Conservation (phyloP, 768 basidiomycete species). For the Suillus bovinus region DNA sequence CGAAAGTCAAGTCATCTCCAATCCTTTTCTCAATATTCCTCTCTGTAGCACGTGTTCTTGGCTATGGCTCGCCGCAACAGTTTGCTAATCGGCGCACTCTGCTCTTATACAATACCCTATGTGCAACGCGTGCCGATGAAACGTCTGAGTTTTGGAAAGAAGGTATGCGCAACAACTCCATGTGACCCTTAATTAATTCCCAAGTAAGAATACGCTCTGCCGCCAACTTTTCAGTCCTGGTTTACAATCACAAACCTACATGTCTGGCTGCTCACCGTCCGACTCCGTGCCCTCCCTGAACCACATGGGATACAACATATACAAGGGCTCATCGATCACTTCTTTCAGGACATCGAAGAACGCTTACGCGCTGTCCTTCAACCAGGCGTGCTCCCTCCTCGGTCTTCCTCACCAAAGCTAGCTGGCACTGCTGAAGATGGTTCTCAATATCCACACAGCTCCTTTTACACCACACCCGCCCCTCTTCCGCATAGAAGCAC, state of each 20-base stretch:
- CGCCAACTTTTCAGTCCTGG: slow-evolving; percentile 96
- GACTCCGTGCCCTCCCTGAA: slow-evolving; percentile 78
- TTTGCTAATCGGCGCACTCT: slow-evolving; percentile 60
- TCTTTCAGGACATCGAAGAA: slow-evolving; percentile 92
- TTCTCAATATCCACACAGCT: slow-evolving; percentile 22
- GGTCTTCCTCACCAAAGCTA: slow-evolving; percentile 20
- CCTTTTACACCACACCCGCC: slow-evolving; percentile 30
- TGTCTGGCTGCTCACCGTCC: slow-evolving; percentile 86
- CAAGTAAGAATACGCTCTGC: slow-evolving; percentile 71
- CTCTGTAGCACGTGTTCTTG: slow-evolving; percentile 48
- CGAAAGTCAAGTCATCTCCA: slow-evolving; percentile 51
- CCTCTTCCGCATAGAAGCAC: slow-evolving; percentile 25
- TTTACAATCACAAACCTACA: slow-evolving; percentile 93
- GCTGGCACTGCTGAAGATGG: slow-evolving; percentile 21
- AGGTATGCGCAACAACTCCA: slow-evolving; percentile 40
- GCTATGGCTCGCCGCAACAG: slow-evolving; percentile 63
- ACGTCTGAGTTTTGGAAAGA: slow-evolving; percentile 65
- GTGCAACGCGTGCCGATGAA: slow-evolving; percentile 56
- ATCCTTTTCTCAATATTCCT: slow-evolving; percentile 46
- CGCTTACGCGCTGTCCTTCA: slow-evolving; percentile 82
- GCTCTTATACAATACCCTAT: slow-evolving; percentile 56
- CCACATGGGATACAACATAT: slow-evolving; percentile 67
- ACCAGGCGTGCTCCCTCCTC: slow-evolving; percentile 40
- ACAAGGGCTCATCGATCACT: slow-evolving; percentile 89
- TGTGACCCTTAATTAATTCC: neutral